phyloP scores from a whole-genome alignment of 345 rosid genomes.

The Eucalyptus urophylla region DNA sequence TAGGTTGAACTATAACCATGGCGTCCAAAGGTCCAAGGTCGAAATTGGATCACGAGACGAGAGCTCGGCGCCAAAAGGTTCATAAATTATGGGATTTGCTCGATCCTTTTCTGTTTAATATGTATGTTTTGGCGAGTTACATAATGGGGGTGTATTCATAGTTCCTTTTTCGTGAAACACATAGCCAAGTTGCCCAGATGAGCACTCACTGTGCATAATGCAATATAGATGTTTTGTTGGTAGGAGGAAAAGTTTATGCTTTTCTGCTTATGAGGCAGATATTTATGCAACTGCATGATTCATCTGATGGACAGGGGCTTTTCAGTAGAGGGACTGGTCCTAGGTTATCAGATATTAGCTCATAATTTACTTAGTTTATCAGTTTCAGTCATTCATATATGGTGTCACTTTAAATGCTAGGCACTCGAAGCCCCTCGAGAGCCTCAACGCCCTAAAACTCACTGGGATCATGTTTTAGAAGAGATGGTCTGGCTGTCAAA shows the following conservation, averaged over 20 bases:
- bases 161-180: neutral
- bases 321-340: neutral
- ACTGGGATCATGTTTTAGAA: conserved; percentile 98
- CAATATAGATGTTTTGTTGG: neutral
- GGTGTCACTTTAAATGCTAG: conserved; percentile 15
- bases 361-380: neutral
- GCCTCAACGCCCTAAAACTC: conserved; percentile 88
- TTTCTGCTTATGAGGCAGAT: neutral
- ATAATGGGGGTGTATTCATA: neutral
- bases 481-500: conserved; percentile 99
- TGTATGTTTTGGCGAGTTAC: neutral
- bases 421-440: conserved; percentile 92
- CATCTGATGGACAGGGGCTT: neutral
- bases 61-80: conserved; percentile 87
- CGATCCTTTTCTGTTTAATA: neutral
- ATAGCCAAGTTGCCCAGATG: neutral
- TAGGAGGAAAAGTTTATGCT: neutral
- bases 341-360: neutral
- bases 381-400: neutral
- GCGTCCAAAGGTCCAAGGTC: conserved; percentile 59
- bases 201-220: neutral
- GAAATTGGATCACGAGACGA: conserved; percentile 71
- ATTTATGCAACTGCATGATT: neutral
- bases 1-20: conserved; percentile 15
- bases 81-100: neutral